A percentile compares a stretch with the other conserved stretches of the same genome.
Evolutionary conservation across 1,284 basidiomycete species (phyloP).

Genomic region (Fistulina hepatica): DNA sequence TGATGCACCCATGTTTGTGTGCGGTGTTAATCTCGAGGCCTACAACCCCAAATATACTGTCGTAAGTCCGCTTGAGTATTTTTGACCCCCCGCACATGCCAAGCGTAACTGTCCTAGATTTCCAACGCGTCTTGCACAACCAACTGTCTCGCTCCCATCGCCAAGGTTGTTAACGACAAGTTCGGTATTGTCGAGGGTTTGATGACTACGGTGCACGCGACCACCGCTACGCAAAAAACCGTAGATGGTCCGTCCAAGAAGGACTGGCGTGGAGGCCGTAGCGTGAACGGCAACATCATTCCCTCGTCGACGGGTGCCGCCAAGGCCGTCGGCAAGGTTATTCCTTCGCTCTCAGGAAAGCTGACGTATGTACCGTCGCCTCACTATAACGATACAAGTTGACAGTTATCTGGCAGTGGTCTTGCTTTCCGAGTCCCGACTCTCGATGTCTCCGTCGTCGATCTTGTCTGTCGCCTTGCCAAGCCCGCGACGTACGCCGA

Average conservation of each 20-base stretch:
- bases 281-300: constrained; percentile 97
- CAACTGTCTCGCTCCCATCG: constrained; percentile 97
- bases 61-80: constrained; percentile 33
- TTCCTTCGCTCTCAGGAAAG: constrained; percentile 95
- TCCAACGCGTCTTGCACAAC: constrained; percentile 99
- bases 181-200: constrained; percentile 92
- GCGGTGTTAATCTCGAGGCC: constrained; percentile 91
- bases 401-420: constrained; percentile 40
- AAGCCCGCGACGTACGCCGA: constrained; percentile 81
- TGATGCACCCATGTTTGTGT: constrained; percentile 96
- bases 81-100: constrained; percentile 6
- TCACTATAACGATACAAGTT: constrained; percentile 1
- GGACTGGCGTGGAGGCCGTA: constrained; percentile 96
- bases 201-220: constrained; percentile 98
- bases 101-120: constrained; percentile 39
- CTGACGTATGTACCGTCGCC: constrained; percentile 52
- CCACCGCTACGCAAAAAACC: constrained; percentile 98
- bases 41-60: constrained; percentile 91
- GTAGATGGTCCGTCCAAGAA: constrained; percentile 94
- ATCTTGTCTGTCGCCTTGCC: constrained; percentile 90
- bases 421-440: constrained; percentile 98
- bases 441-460: constrained; percentile 95
- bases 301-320: constrained; percentile 98
- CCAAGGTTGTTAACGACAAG: constrained; percentile 97
- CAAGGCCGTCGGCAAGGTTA: constrained; percentile 99